Conservation (phyloP, 2,329 filamentous ascomycete genomes). For the Microdochium trichocladiopsis region DNA sequence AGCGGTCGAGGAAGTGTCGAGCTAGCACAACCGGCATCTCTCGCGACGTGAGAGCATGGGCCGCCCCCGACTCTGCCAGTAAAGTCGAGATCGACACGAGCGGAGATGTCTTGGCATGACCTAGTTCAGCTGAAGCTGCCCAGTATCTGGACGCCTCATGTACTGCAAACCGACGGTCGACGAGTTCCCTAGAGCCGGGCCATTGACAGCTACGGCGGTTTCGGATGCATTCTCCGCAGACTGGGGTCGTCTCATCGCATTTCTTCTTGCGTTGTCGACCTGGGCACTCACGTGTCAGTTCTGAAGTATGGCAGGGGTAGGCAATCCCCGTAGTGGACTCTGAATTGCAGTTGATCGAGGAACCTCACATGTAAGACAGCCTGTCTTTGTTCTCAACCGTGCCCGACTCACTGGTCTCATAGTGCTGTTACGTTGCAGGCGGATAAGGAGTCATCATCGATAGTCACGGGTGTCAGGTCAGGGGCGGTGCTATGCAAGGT, state of each 20-base stretch:
- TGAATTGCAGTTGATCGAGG: background rate
- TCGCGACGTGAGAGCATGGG: background rate
- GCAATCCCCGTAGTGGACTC: too few relatives aligned
- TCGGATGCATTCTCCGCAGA: constrained; percentile 5
- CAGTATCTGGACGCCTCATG: background rate
- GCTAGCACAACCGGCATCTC: background rate
- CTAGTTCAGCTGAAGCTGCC: background rate
- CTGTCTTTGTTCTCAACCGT: constrained; percentile 6
- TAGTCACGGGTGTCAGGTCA: too few relatives aligned
- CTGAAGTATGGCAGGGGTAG: background rate
- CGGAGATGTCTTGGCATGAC: background rate
- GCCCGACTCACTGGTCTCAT: constrained; percentile 1
- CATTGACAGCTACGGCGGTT: background rate
- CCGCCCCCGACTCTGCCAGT: background rate
- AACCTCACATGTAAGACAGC: constrained; percentile 5
- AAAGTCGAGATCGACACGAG: background rate
- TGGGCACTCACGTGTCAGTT: constrained; percentile 3
- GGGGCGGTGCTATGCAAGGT: too few relatives aligned
- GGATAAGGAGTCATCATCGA: too few relatives aligned
- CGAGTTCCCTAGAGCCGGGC: background rate
- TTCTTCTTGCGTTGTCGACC: background rate
- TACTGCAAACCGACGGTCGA: background rate
- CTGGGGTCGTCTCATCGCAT: constrained; percentile 5
- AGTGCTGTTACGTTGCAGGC: too few relatives aligned
- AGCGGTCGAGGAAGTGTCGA: background rate